Evolutionary conservation across 83 land plant species (phyloP).

Genomic region (Thuja plicata): DNA sequence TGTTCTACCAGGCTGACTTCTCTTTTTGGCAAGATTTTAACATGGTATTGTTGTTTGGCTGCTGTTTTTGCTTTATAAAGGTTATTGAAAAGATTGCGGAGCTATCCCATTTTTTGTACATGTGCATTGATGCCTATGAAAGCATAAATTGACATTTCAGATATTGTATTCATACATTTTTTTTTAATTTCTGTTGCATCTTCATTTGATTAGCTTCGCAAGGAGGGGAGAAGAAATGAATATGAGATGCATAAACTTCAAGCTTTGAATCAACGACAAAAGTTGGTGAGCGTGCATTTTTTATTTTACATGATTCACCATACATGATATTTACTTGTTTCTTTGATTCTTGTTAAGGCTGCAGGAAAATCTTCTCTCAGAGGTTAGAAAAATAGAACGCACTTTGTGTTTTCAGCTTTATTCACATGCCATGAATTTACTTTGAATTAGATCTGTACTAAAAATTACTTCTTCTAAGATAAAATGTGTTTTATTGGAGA

Average conservation of each 20-base stretch:
- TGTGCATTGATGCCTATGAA: not conserved
- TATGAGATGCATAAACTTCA: conserved; percentile 96
- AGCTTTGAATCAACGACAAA: conserved; percentile 94
- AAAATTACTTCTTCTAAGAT: not conserved
- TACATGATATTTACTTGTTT: not conserved
- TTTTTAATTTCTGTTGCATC: not conserved
- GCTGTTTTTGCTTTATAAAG: not conserved
- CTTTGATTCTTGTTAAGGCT: not conserved
- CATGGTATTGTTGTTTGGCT: not conserved
- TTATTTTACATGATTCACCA: not conserved
- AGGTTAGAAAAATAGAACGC: not conserved
- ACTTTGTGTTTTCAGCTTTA: not conserved
- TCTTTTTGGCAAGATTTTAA: not conserved
- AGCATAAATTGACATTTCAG: not conserved
- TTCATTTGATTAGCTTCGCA: conserved; percentile 59
- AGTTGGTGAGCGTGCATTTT: conserved; percentile 56
- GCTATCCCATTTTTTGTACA: not conserved
- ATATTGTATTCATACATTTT: not conserved
- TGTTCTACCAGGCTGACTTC: not conserved
- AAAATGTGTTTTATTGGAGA: not conserved
- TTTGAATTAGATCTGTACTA: not conserved
- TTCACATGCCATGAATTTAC: not conserved
- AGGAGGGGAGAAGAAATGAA: conserved; percentile 96
- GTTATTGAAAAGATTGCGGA: not conserved
- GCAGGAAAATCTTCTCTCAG: not conserved